Evolutionary conservation across 352 stramenopile genomes (phyloP).

Genomic region (Globisporangium okanoganense): DNA sequence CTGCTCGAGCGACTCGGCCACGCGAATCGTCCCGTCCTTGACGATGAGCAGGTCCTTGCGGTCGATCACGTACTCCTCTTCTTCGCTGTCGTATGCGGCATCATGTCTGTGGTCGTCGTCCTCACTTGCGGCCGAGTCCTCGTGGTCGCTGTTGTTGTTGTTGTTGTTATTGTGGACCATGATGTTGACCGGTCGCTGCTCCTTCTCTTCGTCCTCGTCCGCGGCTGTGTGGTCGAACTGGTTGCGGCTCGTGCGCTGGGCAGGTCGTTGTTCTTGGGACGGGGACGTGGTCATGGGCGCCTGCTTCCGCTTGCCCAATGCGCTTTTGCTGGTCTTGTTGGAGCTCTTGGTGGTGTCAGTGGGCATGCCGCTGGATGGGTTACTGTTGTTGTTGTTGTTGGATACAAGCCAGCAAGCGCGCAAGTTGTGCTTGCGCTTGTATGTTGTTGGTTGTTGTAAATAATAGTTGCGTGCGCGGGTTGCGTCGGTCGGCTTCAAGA

Average conservation of each 20-base stretch:
- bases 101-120: conserved; percentile 13
- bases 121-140: conserved; percentile 2
- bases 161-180: background rate
- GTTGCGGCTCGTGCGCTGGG: background rate
- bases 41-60: conserved; percentile 73
- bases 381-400: background rate
- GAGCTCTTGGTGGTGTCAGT: background rate
- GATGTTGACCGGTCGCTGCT: background rate
- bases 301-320: conserved; percentile 8
- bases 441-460: conserved; percentile 1
- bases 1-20: conserved; percentile 59
- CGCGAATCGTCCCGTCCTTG: conserved; percentile 64
- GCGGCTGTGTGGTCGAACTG: background rate
- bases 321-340: background rate
- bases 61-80: conserved; percentile 46
- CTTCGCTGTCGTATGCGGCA: conserved; percentile 25
- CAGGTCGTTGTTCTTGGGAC: background rate
- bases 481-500: conserved; percentile 1
- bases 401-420: background rate
- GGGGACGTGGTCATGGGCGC: background rate
- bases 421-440: background rate
- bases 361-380: background rate
- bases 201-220: background rate
- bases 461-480: conserved; percentile 10
- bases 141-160: conserved; percentile 2